phyloP scores from a whole-genome alignment of 352 stramenopile species.

The Pythium graminicola region DNA sequence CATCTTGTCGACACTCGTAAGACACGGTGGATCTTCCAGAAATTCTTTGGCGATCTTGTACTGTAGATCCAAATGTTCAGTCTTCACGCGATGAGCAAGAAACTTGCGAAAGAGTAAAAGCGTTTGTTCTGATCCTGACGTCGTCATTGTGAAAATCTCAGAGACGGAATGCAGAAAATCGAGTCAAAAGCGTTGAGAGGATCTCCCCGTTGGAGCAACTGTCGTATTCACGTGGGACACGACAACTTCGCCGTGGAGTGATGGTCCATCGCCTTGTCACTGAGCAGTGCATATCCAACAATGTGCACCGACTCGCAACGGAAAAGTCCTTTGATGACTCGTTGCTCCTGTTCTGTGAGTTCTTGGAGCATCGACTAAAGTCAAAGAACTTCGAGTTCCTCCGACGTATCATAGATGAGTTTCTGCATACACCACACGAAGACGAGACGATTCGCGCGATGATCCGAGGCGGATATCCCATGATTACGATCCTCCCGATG shows the following conservation, averaged over 20 bases:
- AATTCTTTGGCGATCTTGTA: neutral
- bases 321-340: neutral
- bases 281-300: neutral
- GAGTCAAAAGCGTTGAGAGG: neutral
- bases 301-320: too few relatives aligned
- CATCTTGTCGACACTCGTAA: constrained; percentile 8
- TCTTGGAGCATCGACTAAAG: neutral
- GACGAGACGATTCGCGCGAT: neutral
- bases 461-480: neutral
- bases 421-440: neutral
- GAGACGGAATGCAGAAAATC: too few relatives aligned
- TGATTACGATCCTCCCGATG: neutral
- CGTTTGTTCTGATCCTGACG: neutral
- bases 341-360: neutral
- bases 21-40: neutral
- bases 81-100: neutral
- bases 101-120: constrained; percentile 9
- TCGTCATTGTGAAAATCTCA: neutral
- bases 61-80: constrained; percentile 1
- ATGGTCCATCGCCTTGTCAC: too few relatives aligned
- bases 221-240: constrained; percentile 2
- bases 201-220: neutral
- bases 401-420: constrained; percentile 1
- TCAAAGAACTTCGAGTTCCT: constrained; percentile 2
- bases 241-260: neutral